Evolutionary conservation across 495 filamentous ascomycete genomes (phyloP).

Genomic region (Penicillium ochrochloron): DNA sequence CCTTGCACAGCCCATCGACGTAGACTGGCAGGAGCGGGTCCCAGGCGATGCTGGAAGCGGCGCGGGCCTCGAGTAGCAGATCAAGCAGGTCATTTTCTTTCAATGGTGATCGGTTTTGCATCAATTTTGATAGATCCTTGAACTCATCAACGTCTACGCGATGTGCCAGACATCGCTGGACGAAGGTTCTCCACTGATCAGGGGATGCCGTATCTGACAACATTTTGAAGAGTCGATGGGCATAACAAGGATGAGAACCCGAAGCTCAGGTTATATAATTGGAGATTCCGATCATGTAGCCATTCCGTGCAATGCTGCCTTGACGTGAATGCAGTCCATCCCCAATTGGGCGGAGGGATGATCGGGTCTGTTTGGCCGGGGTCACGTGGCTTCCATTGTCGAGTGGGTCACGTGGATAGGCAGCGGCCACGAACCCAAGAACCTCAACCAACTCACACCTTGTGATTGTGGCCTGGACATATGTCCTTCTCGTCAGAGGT

Average conservation of each 20-base stretch:
- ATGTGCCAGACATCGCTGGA: constrained; percentile 48
- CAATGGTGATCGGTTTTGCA: constrained; percentile 38
- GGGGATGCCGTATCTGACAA: constrained; percentile 32
- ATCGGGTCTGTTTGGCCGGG: constrained; percentile 15
- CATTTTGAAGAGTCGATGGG: constrained; percentile 18
- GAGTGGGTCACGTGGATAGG: constrained; percentile 9
- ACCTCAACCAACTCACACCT: no score
- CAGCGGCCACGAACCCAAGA: neutral
- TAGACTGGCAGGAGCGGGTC: constrained; percentile 70
- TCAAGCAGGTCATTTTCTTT: constrained; percentile 56
- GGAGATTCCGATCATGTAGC: constrained; percentile 8
- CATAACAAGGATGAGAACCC: constrained; percentile 17
- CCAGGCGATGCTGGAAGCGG: constrained; percentile 52
- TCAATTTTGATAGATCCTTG: constrained; percentile 41
- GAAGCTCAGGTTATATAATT: constrained; percentile 5
- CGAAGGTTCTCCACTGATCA: constrained; percentile 51
- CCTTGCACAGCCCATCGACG: constrained; percentile 61
- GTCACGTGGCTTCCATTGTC: constrained; percentile 15
- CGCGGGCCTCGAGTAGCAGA: constrained; percentile 60
- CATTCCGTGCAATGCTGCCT: constrained; percentile 15
- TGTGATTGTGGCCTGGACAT: no score
- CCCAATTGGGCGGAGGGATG: constrained; percentile 27
- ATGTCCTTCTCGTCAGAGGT: no score
- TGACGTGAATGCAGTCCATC: constrained; percentile 18
- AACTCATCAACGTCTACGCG: constrained; percentile 51